Conservation (phyloP, 805 yeast species). For the Candida adriatica region DNA sequence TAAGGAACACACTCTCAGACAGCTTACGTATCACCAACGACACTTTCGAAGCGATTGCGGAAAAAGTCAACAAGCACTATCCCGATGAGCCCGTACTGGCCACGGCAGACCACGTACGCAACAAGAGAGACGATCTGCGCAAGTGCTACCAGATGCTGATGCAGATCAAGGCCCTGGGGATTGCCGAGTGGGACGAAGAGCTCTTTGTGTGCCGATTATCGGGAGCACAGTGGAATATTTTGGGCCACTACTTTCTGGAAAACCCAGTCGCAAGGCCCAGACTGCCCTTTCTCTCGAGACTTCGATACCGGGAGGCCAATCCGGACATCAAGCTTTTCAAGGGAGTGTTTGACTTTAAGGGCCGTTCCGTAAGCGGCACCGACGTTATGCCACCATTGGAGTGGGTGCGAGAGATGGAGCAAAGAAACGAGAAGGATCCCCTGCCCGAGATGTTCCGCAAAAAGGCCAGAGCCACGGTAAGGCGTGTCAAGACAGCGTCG, state of each 20-base stretch:
- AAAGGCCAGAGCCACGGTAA: no score
- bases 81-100: slow-evolving; percentile 4
- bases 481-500: no score
- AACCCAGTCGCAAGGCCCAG: slow-evolving; percentile 1
- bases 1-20: no score
- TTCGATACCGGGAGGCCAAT: slow-evolving; percentile 6
- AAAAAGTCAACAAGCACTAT: slow-evolving; percentile 3
- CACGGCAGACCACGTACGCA: slow-evolving; percentile 2
- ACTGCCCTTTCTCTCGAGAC: slow-evolving; percentile 2
- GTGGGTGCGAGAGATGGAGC: slow-evolving; percentile 1
- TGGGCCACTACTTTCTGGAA: slow-evolving; percentile 1
- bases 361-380: background rate
- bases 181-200: slow-evolving; percentile 9
- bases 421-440: no score
- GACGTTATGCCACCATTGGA: slow-evolving; percentile 4
- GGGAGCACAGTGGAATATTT: slow-evolving; percentile 8
- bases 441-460: no score
- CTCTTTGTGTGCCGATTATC: slow-evolving; percentile 4
- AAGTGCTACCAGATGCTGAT: slow-evolving; percentile 6
- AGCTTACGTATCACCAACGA: background rate
- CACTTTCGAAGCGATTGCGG: slow-evolving; percentile 4
- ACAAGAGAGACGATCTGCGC: slow-evolving; percentile 8
- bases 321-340: slow-evolving; percentile 7
- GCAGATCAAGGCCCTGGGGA: slow-evolving; percentile 6
- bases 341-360: slow-evolving; percentile 5